Base-by-base conservation (phyloP, 2,329 filamentous ascomycete species). In the Magnaporthiopsis incrustans region DNA sequence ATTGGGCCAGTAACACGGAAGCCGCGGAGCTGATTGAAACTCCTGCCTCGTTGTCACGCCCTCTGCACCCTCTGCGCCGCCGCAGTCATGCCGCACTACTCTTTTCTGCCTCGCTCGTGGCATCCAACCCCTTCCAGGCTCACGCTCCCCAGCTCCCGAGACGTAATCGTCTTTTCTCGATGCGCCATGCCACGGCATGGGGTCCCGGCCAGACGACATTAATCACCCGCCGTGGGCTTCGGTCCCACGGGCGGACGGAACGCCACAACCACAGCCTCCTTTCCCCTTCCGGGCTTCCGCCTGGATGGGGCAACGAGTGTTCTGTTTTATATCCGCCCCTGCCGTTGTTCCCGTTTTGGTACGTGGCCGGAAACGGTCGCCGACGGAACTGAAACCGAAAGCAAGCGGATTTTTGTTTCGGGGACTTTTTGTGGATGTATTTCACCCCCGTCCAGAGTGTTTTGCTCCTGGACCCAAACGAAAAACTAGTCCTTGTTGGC, bases 401-500 rank as follows among this genome's bases (percentile, higher is more conserved):
- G 44, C 44, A 53, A 63, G 33, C 27, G 50, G 50, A 44, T 27
- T 33, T 22, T 18, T 27, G n/a, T 30, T 5, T 11, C 35, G 27
- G 56, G 44, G 62, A 57, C 32, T 86, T 96, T 97, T 97, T 96
- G 83, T 82, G 83, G 91, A 96, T 88, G 91, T 78, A 86, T 97
- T 97, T 96, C 91, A 89, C 89, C 89, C 86, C 88, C 85, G 85
- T 76, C 74, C 73, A 71, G 30, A 30, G 30, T 30, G 73, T 72
- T 22, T 64, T 70, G 63, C 38, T 27, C 62, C 59, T 67, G 69
- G 71, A 71, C 67, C 69, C 73, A 71, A 72, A 86, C 86, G 87
- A 96, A 97, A 97, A 92, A 95, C 91, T 80, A 87, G 89, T 96
- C 91, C 88, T 82, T 76, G 89, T 90, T 87, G 90, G 88, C 85